Conservation (phyloP, 2,329 filamentous ascomycete species). For the Calcarisporium arbuscula region DNA sequence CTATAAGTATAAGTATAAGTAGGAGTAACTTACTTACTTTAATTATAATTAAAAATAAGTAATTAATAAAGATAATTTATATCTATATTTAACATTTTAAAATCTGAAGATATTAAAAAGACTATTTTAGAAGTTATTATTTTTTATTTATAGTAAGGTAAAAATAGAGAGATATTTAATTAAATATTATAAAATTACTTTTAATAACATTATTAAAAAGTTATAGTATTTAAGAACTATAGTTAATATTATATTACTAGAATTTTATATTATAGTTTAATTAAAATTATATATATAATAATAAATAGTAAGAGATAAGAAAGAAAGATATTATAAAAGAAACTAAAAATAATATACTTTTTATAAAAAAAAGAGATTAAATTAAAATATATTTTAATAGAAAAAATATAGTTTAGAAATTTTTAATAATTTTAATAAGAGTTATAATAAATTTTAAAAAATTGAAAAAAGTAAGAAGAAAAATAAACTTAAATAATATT, state of each 20-base stretch:
- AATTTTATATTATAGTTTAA: too few relatives aligned
- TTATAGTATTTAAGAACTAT: background rate
- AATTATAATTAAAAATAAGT: too few relatives aligned
- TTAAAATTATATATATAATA: too few relatives aligned
- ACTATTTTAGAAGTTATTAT: too few relatives aligned
- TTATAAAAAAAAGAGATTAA: background rate
- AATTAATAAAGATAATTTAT: too few relatives aligned
- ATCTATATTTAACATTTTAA: too few relatives aligned
- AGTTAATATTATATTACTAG: too few relatives aligned
- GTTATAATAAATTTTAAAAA: background rate
- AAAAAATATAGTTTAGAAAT: background rate
- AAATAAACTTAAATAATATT: slow-evolving; percentile 1
- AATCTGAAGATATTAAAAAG: too few relatives aligned
- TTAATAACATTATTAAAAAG: background rate
- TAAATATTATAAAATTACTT: background rate
- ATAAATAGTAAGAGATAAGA: too few relatives aligned
- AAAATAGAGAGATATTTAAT: slow-evolving; percentile 1
- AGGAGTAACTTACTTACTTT: too few relatives aligned
- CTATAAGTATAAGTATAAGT: too few relatives aligned
- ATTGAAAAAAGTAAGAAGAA: background rate
- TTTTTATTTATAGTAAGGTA: background rate
- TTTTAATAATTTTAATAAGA: background rate
- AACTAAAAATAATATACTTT: background rate
- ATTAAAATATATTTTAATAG: background rate
- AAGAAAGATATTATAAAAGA: slow-evolving; percentile 1